Conservation (phyloP, 495 filamentous ascomycete species). For the Haplographium delicatum region DNA sequence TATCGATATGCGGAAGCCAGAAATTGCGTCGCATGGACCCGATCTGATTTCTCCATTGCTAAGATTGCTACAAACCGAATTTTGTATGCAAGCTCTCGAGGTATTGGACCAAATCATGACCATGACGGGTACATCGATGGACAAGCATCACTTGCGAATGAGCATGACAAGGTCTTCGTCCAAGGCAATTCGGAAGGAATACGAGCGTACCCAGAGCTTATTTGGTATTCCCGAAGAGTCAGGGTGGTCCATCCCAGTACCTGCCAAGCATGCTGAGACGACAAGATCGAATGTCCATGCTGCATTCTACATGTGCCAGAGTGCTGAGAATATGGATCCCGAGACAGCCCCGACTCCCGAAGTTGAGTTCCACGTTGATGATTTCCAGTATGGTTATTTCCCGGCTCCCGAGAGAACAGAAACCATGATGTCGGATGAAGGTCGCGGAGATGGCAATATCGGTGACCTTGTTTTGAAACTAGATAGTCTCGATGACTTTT, state of each 20-base stretch:
- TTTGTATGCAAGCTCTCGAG: constrained; percentile 83
- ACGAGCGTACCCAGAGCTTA: constrained; percentile 86
- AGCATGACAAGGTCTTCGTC: constrained; percentile 85
- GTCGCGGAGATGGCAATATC: constrained; percentile 63
- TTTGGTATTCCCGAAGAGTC: constrained; percentile 96
- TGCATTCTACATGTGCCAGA: constrained; percentile 84
- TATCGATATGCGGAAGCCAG: constrained; percentile 87
- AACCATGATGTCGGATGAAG: constrained; percentile 90
- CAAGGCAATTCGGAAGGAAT: constrained; percentile 82
- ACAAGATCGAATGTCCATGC: constrained; percentile 93
- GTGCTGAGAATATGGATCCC: constrained; percentile 50
- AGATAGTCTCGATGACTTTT: constrained; percentile 93
- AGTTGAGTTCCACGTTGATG: constrained; percentile 87
- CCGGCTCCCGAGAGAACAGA: constrained; percentile 63
- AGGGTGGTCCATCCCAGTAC: constrained; percentile 94
- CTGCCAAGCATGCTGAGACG: constrained; percentile 75
- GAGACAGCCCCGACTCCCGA: constrained; percentile 70
- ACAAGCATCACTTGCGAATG: constrained; percentile 92
- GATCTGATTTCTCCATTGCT: constrained; percentile 93
- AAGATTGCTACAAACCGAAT: constrained; percentile 85
- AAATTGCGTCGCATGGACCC: constrained; percentile 86
- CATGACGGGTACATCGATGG: constrained; percentile 88
- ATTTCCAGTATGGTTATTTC: constrained; percentile 79
- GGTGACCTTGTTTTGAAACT: constrained; percentile 86
- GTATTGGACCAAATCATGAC: constrained; percentile 93